Conservation (phyloP, 352 stramenopile genomes). For the Pythium diclinum region DNA sequence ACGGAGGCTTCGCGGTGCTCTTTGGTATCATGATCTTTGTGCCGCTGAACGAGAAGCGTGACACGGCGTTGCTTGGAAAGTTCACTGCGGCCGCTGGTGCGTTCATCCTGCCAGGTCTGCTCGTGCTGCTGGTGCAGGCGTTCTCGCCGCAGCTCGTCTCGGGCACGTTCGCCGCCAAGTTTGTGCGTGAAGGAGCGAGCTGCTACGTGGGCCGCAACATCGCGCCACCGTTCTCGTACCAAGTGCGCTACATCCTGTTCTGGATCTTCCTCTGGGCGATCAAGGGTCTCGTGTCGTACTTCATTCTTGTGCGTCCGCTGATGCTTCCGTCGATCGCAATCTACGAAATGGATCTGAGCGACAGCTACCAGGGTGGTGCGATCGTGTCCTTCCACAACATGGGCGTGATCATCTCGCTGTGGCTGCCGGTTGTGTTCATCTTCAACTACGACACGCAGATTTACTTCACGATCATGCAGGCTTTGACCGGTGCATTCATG, state of each 20-base stretch:
- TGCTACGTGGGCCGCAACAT: conserved; percentile 48
- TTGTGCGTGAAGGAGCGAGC: conserved; percentile 39
- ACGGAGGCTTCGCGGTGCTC: conserved; percentile 30
- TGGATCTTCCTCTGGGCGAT: conserved; percentile 37
- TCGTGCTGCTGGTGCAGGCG: conserved; percentile 31
- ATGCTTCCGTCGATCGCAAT: conserved; percentile 41
- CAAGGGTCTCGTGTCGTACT: conserved; percentile 43
- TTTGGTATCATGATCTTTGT: conserved; percentile 43
- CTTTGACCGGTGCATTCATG: conserved; percentile 30
- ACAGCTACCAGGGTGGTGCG: conserved; percentile 28
- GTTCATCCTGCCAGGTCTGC: conserved; percentile 30
- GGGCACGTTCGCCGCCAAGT: conserved; percentile 35
- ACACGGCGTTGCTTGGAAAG: conserved; percentile 26
- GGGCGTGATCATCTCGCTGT: conserved; percentile 42
- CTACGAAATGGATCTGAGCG: conserved; percentile 36
- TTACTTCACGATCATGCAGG: conserved; percentile 47
- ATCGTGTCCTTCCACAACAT: conserved; percentile 45
- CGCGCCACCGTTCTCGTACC: conserved; percentile 33
- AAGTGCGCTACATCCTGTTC: conserved; percentile 35
- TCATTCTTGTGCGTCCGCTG: conserved; percentile 37
- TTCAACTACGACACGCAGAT: conserved; percentile 59
- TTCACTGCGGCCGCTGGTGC: conserved; percentile 9
- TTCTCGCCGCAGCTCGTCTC: conserved; percentile 35
- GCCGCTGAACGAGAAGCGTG: conserved; percentile 24
- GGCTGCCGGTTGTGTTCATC: conserved; percentile 43